These are phyloP conservation scores for Hylodesmum podocarpum DNA, from an alignment of 306 rosid genomes.

Conservation along the genomic window DNA sequence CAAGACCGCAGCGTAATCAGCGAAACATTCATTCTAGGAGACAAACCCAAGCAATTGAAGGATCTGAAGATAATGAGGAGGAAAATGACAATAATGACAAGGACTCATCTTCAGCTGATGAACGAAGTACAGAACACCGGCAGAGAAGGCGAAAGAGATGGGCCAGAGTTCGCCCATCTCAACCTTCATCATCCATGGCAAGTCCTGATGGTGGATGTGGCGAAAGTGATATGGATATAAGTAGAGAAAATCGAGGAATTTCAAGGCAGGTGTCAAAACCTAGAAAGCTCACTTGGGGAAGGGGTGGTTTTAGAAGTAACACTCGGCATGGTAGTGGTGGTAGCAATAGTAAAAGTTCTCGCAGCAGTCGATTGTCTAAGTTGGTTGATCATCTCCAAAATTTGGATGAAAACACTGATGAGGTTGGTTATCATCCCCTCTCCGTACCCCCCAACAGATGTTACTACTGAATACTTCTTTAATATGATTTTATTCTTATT, in stretches of 20 bases:
- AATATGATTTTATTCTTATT: conserved; percentile 17
- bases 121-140: conserved; percentile 51
- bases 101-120: conserved; percentile 79
- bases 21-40: conserved; percentile 62
- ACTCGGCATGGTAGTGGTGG: conserved; percentile 80
- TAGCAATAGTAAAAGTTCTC: conserved; percentile 64
- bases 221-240: conserved; percentile 70
- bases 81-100: conserved; percentile 63
- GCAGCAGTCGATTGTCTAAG: conserved; percentile 67
- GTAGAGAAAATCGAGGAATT: conserved; percentile 61
- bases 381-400: conserved; percentile 70
- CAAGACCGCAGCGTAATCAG: conserved; percentile 69
- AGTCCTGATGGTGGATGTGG: conserved; percentile 63
- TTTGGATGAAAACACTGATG: conserved; percentile 64
- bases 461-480: conserved; percentile 24
- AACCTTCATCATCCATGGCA: conserved; percentile 77
- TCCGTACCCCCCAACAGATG: too few species aligned
- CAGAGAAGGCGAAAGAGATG: conserved; percentile 68
- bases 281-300: conserved; percentile 88
- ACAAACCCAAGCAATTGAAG: conserved; percentile 59
- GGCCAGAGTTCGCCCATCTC: conserved; percentile 61
- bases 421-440: conserved; percentile 44
- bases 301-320: conserved; percentile 87
- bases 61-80: conserved; percentile 79
- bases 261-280: conserved; percentile 68